A percentile compares a stretch with the other conserved stretches of the same genome.
Conservation (phyloP, 2,329 filamentous ascomycete genomes). For the Exophiala alcalophila region DNA sequence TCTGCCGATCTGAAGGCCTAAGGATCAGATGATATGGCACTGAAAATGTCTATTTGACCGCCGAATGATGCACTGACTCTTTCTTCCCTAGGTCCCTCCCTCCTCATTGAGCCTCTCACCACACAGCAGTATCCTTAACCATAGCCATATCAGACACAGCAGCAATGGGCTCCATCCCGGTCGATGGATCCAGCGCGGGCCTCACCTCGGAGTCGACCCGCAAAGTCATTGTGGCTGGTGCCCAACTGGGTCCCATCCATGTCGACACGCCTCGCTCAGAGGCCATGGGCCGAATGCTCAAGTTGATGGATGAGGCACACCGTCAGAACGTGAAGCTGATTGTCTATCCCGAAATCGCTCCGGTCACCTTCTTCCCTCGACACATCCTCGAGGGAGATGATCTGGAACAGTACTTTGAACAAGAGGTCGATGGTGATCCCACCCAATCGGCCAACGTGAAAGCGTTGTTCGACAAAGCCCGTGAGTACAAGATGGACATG, state of each 20-base stretch:
- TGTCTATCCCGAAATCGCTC: slow-evolving; percentile 54
- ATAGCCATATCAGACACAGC: too few species aligned
- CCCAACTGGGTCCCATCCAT: slow-evolving; percentile 53
- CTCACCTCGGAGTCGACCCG: slow-evolving; percentile 30
- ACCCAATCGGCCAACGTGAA: slow-evolving; percentile 44
- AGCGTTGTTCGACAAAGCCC: slow-evolving; percentile 50
- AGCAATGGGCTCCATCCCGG: slow-evolving; percentile 16
- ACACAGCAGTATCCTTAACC: too few species aligned
- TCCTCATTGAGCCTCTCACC: too few species aligned
- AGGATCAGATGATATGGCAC: too few species aligned
- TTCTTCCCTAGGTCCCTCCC: too few species aligned
- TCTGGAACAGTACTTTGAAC: slow-evolving; percentile 53
- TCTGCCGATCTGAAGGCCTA: too few species aligned
- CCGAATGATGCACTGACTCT: too few species aligned
- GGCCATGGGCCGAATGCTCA: slow-evolving; percentile 50
- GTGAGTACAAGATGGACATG: slow-evolving; percentile 50
- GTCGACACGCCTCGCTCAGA: slow-evolving; percentile 42
- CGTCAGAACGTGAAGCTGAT: slow-evolving; percentile 48
- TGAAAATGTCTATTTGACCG: too few species aligned
- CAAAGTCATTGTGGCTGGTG: slow-evolving; percentile 51
- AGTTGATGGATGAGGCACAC: slow-evolving; percentile 48
- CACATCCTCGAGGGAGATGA: slow-evolving; percentile 46
- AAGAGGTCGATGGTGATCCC: slow-evolving; percentile 40
- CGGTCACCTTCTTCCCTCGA: slow-evolving; percentile 58
- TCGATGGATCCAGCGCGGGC: slow-evolving; percentile 4